Base-by-base conservation (phyloP, 1,284 basidiomycete species). In the Rhodotorula sp. region DNA sequence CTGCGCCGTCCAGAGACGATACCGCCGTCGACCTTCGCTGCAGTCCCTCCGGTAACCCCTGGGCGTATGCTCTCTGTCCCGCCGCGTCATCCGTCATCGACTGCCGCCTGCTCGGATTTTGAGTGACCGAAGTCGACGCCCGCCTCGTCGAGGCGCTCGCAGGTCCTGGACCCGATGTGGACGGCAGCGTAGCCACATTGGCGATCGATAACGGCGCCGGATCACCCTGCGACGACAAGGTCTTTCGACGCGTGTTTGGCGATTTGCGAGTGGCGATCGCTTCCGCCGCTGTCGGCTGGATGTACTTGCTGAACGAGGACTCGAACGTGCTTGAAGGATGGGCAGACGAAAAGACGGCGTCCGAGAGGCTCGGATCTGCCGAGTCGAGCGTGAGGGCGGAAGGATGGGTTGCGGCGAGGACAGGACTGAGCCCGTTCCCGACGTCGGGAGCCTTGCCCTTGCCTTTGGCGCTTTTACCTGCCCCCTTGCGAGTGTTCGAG, bases 141-240 rank as follows among this genome's bases (percentile, higher is more conserved):
- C 53, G 53, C 53, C 53, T 26, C 53, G 53, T 17, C 22, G 56
- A 57, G 8, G 49, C 24, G 26, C 26, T 29, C 53, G 53, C 53
- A n/a, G 26, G 37, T 42, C 37, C 24, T 4, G n/a, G 12, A 17
- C 29, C 61, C 10, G 65, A 61, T 5, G 57, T 20, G 1, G 71
- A 69, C 6, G 58, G 37, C 8, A 67, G 24, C 0, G 60, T 51
- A n/a, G 69, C 66, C 61, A 73, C 60, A 54, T 70, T 73, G 33
- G 68, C 64, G 56, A 65, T 66, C 0, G 71, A 72, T n/a, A 67
- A 66, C 6, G 68, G 65, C 5, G 63, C 66, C 12, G 51, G 60
- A 12, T 22, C 20, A 42, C 64, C 59, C 12, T 22, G 22, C 22
- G 26, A 10, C 2, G 64, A 67, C 12, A 30, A 56, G 22, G 46